Conservation (phyloP, 768 basidiomycete genomes). For the Tricholoma flavovirens region DNA sequence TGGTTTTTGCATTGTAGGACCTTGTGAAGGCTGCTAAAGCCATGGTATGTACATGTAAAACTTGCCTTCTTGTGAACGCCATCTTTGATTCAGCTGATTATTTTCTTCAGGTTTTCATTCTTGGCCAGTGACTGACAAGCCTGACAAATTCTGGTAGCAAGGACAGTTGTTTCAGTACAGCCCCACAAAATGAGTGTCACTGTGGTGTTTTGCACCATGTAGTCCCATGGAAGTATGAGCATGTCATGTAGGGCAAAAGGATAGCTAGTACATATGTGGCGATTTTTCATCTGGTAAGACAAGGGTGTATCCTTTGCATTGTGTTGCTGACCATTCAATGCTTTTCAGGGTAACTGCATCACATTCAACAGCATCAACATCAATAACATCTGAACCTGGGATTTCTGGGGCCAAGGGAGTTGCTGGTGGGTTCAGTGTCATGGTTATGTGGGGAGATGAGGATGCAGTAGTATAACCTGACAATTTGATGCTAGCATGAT, state of each 20-base stretch:
- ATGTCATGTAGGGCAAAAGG: conserved; percentile 19
- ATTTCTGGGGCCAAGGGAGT: background rate
- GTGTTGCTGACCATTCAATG: background rate
- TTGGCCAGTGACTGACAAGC: background rate
- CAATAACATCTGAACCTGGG: background rate
- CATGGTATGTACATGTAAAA: conserved; percentile 13
- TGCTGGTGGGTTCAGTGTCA: background rate
- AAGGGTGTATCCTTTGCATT: conserved; percentile 15
- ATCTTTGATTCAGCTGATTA: conserved; percentile 8
- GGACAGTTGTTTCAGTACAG: conserved; percentile 8
- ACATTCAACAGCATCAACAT: background rate
- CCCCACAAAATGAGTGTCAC: background rate
- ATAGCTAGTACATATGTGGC: conserved; percentile 17
- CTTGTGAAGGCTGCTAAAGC: conserved; percentile 8
- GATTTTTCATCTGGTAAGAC: conserved; percentile 16
- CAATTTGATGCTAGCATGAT: background rate
- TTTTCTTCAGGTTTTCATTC: conserved; percentile 5
- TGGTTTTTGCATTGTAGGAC: conserved; percentile 1
- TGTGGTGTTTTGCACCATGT: conserved; percentile 2
- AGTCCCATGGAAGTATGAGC: conserved; percentile 19
- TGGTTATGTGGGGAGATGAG: background rate
- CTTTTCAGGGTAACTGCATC: background rate
- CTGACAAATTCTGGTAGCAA: conserved; percentile 2
- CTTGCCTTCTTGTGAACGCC: conserved; percentile 9
- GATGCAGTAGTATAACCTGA: background rate